These are phyloP conservation scores for Mycena sp. DNA, from an alignment of 1,284 basidiomycete genomes.

Conservation along the genomic window DNA sequence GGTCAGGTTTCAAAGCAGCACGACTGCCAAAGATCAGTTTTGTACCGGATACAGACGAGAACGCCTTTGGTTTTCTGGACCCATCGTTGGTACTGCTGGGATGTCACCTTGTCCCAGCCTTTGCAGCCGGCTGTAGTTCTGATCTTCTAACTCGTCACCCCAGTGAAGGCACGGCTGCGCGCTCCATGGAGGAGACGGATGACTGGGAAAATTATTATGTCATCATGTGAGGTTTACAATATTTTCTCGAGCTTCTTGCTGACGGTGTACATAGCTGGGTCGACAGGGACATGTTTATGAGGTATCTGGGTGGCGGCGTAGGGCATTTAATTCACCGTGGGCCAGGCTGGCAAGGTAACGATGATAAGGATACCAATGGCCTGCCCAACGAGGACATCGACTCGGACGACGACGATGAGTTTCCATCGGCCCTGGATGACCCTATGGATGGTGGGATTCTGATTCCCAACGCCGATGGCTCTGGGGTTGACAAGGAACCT, in stretches of 20 bases:
- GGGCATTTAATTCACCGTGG: too few species aligned
- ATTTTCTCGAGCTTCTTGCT: background rate
- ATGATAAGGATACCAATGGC: too few species aligned
- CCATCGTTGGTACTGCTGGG: constrained; percentile 33
- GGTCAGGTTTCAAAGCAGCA: constrained; percentile 17
- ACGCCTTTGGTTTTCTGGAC: constrained; percentile 39
- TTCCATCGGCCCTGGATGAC: too few species aligned
- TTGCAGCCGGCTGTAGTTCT: constrained; percentile 19
- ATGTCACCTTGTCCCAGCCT: constrained; percentile 37
- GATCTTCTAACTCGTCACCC: background rate
- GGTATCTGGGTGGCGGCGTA: constrained; percentile 30
- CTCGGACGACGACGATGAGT: too few species aligned
- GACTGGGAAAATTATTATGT: constrained; percentile 28
- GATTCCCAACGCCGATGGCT: too few species aligned
- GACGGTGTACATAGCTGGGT: constrained; percentile 20
- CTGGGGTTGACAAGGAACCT: too few species aligned
- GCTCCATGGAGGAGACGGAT: constrained; percentile 4
- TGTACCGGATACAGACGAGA: constrained; percentile 23
- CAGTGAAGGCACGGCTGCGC: background rate
- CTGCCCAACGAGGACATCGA: too few species aligned
- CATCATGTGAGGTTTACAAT: constrained; percentile 7
- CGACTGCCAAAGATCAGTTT: constrained; percentile 32
- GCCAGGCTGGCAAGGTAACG: too few species aligned
- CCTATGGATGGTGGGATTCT: too few species aligned
- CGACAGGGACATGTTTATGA: constrained; percentile 34